Base-by-base conservation (phyloP, 805 yeast genomes). In the Metschnikowia lunata region DNA sequence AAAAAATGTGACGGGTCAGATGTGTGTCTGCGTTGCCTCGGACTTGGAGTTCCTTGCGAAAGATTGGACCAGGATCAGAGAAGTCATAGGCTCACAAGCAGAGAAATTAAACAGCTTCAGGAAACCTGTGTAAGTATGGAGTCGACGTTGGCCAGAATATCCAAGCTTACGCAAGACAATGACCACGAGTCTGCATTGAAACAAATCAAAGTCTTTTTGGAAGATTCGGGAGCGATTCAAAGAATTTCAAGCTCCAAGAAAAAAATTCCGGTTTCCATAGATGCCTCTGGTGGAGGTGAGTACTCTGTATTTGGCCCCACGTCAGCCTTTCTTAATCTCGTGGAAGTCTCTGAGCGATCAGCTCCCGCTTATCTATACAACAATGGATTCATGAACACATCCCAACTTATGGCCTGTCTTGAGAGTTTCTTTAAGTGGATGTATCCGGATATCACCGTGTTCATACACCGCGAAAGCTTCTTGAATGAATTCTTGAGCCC, bases 281-380 rank as follows among this genome's bases (percentile, higher is more conserved):
- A 51, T 26, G 49, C 54, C 15, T 45, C 51, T 8, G 40, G 50
- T 26, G 52, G 49, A 2, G 57, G 55, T 6, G 49, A 40, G 30
- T 53, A 37, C 36, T 50, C 52, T 29, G 50, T 53, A 10, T 52
- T 48, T 36, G 57, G 57, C 11, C 57, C 56, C 30, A 53, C 57
- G 0, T 50, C 52, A 4, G 54, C 57, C 9, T 51, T 52, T 28
- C 49, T 46, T 36, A 48, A 50, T 35, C 49, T 48, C 37, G 50
- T 52, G 8, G 49, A 47, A n/a, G 31, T 36, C 37, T 33, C 50
- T 1, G 30, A 44, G 7, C 39, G 42, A 6, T 39, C 48, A 5
- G 35, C 37, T 8, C 39, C 48, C 11, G 37, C 42, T 2, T 47
- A 45, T 27, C 30, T 39, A 7, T 43, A 38, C 30, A 41, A 42